Conservation (phyloP, 2,329 filamentous ascomycete genomes). For the Aspergillus luchuensis region DNA sequence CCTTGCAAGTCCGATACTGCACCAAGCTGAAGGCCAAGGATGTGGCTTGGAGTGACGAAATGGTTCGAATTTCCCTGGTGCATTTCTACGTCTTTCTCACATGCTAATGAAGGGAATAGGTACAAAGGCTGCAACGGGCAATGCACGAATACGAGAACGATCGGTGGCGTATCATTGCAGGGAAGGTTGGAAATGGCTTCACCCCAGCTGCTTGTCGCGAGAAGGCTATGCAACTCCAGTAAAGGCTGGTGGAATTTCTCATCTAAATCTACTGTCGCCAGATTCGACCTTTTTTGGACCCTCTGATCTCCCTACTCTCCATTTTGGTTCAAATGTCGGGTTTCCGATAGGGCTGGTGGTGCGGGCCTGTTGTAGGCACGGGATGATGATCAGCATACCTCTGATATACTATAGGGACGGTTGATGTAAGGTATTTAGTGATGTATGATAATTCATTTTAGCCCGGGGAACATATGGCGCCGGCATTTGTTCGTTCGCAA, state of each 20-base stretch:
- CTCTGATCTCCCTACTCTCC: constrained; percentile 9
- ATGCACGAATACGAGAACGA: constrained; percentile 57
- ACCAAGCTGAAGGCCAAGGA: constrained; percentile 94
- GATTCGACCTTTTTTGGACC: constrained; percentile 1
- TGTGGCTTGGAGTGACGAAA: constrained; percentile 90
- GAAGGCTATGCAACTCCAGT: constrained; percentile 58
- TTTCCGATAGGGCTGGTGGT: constrained; percentile 5
- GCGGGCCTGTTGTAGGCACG: constrained; percentile 12
- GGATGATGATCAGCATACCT: constrained; percentile 12
- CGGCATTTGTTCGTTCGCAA: not conserved
- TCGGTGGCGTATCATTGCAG: constrained; percentile 88
- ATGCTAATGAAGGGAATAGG: constrained; percentile 28
- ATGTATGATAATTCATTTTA: constrained; percentile 20
- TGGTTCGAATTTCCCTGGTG: constrained; percentile 56
- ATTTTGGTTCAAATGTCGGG: constrained; percentile 1
- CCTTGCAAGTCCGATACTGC: constrained; percentile 90
- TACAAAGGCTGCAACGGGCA: constrained; percentile 42
- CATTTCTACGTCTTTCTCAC: not conserved
- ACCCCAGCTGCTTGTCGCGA: constrained; percentile 85
- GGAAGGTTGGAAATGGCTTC: constrained; percentile 87
- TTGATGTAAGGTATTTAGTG: constrained; percentile 16
- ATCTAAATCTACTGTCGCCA: constrained; percentile 3
- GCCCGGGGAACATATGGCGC: constrained; percentile 7
- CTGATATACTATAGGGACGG: constrained; percentile 17
- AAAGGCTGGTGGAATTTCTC: constrained; percentile 7